Percentiles rank a stretch among this genome's conserved stretches.
Evolutionary conservation across 2,329 filamentous ascomycete species (phyloP).

Genomic region (Phymatotrichopsis omnivora): DNA sequence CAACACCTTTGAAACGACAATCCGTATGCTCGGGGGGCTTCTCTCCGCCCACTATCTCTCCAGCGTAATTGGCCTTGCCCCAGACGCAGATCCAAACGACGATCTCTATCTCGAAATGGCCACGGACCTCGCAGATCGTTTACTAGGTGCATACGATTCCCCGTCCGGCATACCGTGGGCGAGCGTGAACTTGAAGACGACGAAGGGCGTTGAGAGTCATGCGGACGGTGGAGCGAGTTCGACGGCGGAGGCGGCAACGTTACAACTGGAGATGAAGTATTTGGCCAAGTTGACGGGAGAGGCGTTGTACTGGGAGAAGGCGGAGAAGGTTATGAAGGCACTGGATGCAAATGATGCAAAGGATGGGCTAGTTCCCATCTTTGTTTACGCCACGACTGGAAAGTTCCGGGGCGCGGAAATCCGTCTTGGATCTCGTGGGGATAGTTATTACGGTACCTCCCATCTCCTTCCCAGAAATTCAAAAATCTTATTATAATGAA

Average conservation of each 20-base stretch:
- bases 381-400: constrained; percentile 68
- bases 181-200: constrained; percentile 75
- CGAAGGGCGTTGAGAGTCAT: constrained; percentile 68
- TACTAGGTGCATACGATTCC: constrained; percentile 81
- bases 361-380: constrained; percentile 86
- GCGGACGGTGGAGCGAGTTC: constrained; percentile 79
- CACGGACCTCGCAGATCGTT: constrained; percentile 76
- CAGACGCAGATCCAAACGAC: constrained; percentile 69
- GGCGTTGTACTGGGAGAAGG: constrained; percentile 80
- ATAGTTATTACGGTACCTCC: constrained; percentile 76
- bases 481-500: too few species aligned
- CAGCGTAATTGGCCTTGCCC: constrained; percentile 66
- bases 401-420: constrained; percentile 77
- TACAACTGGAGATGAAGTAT: constrained; percentile 97
- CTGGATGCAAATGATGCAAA: constrained; percentile 70
- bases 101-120: constrained; percentile 95
- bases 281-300: constrained; percentile 90
- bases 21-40: constrained; percentile 89
- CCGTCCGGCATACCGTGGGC: constrained; percentile 78
- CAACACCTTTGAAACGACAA: constrained; percentile 95
- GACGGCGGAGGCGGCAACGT: constrained; percentile 80
- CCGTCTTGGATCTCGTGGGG: constrained; percentile 81
- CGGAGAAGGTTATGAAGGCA: constrained; percentile 82
- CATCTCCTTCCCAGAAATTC: background rate
- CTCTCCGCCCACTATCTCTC: constrained; percentile 93